Conservation (phyloP, 441 rosid species). For the Populus tomentosa region DNA sequence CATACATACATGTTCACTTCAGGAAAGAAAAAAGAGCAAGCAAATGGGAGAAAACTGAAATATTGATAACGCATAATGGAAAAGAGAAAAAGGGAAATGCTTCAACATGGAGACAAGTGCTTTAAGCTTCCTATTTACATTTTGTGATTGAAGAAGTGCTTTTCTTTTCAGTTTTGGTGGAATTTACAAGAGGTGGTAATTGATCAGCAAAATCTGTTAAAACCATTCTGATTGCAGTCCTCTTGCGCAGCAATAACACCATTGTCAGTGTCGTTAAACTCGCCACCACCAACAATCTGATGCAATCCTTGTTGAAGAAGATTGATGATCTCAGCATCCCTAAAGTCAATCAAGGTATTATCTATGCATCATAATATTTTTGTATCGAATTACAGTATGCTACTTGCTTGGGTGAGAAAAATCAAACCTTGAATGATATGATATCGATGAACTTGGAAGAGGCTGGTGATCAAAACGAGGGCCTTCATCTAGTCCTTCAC, state of each 20-base stretch:
- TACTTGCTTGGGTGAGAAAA: background rate
- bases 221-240: slow-evolving; percentile 43
- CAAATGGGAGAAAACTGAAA: background rate
- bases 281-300: slow-evolving; percentile 33
- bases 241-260: slow-evolving; percentile 32
- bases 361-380: too few species aligned
- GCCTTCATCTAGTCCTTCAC: slow-evolving; percentile 98
- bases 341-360: slow-evolving; percentile 19
- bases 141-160: slow-evolving; percentile 10
- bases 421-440: slow-evolving; percentile 48
- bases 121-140: slow-evolving; percentile 7
- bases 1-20: background rate
- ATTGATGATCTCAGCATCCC: slow-evolving; percentile 73
- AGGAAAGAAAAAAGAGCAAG: background rate
- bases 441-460: slow-evolving; percentile 22
- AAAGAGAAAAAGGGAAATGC: background rate
- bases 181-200: slow-evolving; percentile 8
- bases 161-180: background rate
- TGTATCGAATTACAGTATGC: background rate
- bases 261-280: slow-evolving; percentile 20
- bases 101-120: background rate
- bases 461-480: slow-evolving; percentile 64
- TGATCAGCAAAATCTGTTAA: slow-evolving; percentile 26
- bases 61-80: background rate
- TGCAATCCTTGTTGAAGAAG: slow-evolving; percentile 62